Conservation (phyloP, 192 early-diverging fungal genomes). For the Gaertneriomyces sp. region DNA sequence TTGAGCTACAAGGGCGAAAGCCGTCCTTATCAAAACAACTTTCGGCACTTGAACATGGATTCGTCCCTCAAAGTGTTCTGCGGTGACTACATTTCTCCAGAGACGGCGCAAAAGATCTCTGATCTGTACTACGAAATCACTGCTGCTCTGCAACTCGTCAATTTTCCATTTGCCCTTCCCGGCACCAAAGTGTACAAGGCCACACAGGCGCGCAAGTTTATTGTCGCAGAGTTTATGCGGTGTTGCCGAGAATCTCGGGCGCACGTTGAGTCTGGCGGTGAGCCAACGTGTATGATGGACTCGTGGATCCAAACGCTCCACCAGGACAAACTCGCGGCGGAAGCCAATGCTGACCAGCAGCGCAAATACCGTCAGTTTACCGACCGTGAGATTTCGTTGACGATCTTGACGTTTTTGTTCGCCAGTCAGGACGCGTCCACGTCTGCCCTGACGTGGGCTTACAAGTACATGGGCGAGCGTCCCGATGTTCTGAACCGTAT, state of each 20-base stretch:
- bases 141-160: slow-evolving; percentile 44
- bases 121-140: slow-evolving; percentile 44
- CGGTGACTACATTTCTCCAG: slow-evolving; percentile 33
- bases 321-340: background rate
- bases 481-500: slow-evolving; percentile 40
- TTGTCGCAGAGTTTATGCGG: slow-evolving; percentile 34
- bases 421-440: slow-evolving; percentile 47
- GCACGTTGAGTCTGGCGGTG: slow-evolving; percentile 19
- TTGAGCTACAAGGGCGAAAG: background rate
- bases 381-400: slow-evolving; percentile 39
- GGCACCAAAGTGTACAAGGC: slow-evolving; percentile 47
- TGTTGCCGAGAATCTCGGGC: background rate
- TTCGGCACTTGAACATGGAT: slow-evolving; percentile 48
- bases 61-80: slow-evolving; percentile 40
- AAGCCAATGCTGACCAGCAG: slow-evolving; percentile 16
- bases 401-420: slow-evolving; percentile 45
- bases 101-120: slow-evolving; percentile 36
- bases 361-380: slow-evolving; percentile 31
- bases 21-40: slow-evolving; percentile 30
- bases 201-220: slow-evolving; percentile 40
- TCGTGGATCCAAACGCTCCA: no score
- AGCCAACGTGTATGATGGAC: no score
- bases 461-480: slow-evolving; percentile 42
- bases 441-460: slow-evolving; percentile 46
- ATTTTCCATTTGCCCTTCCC: slow-evolving; percentile 42